A percentile compares a stretch with the other conserved stretches of the same genome.
Evolutionary conservation across 176 grass and related monocot species (phyloP).

Genomic region (Aegilops longissima): DNA sequence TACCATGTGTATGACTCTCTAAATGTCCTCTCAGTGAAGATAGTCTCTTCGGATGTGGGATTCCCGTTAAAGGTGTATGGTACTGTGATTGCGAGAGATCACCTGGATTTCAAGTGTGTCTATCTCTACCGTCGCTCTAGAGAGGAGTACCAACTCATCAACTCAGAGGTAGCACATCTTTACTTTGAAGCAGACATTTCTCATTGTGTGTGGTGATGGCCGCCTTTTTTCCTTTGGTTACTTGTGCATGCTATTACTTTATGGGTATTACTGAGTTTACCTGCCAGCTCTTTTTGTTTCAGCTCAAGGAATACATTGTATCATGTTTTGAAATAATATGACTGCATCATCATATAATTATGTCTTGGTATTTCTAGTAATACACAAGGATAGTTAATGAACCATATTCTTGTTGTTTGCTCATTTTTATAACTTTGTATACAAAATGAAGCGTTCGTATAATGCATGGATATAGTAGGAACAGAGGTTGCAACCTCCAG

Average conservation of each 20-base stretch:
- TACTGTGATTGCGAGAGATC: slow-evolving; percentile 2
- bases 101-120: slow-evolving; percentile 11
- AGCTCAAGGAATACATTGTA: background rate
- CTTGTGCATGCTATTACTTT: background rate
- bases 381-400: background rate
- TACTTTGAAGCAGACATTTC: background rate
- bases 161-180: background rate
- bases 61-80: background rate
- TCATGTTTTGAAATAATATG: background rate
- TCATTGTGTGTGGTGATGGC: background rate
- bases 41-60: background rate
- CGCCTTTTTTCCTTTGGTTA: background rate
- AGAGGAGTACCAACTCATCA: background rate
- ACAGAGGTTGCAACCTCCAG: background rate
- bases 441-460: background rate
- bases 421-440: background rate
- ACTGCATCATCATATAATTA: background rate
- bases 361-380: too few species aligned
- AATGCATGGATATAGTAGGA: background rate
- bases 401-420: background rate
- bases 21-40: background rate
- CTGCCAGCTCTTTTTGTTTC: background rate
- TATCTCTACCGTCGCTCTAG: background rate
- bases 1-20: background rate
- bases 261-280: background rate